These are phyloP conservation scores for Melampsora americana DNA, from an alignment of 1,284 basidiomycete species.

Conservation along the genomic window DNA sequence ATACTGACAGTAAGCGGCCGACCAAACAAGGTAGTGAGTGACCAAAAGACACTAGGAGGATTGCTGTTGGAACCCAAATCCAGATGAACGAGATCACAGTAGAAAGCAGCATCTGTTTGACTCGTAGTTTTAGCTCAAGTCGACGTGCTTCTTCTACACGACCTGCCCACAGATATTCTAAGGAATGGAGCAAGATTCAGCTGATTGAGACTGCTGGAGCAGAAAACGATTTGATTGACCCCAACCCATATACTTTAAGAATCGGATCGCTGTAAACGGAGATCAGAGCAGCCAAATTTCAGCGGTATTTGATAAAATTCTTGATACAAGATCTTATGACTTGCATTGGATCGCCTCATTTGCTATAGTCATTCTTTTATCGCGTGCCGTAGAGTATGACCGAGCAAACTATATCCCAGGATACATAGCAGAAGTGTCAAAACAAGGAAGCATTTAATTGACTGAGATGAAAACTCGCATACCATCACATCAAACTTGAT, in stretches of 20 bases:
- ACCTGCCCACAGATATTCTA: slow-evolving; percentile 54
- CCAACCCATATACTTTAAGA: slow-evolving; percentile 45
- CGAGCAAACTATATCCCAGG: slow-evolving; percentile 28
- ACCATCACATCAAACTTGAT: slow-evolving; percentile 44
- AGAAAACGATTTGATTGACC: slow-evolving; percentile 55
- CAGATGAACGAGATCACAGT: slow-evolving; percentile 59
- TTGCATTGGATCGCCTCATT: slow-evolving; percentile 43
- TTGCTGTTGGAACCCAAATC: slow-evolving; percentile 39
- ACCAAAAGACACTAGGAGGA: slow-evolving; percentile 49
- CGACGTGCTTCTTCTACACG: slow-evolving; percentile 32
- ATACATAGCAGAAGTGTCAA: too few relatives aligned
- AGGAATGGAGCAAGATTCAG: slow-evolving; percentile 47
- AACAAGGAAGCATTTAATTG: too few relatives aligned
- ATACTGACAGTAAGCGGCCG: slow-evolving; percentile 43
- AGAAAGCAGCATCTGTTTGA: slow-evolving; percentile 64
- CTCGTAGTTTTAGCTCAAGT: slow-evolving; percentile 50
- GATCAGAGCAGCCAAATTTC: too few relatives aligned
- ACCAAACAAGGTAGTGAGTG: slow-evolving; percentile 55
- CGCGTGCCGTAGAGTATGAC: slow-evolving; percentile 30
- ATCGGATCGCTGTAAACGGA: slow-evolving; percentile 44
- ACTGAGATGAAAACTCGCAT: too few relatives aligned
- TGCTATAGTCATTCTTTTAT: slow-evolving; percentile 39
- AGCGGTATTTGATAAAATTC: too few relatives aligned
- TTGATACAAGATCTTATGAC: too few relatives aligned
- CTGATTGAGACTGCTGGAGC: slow-evolving; percentile 3